A percentile compares a stretch with the other conserved stretches of the same genome.
Conservation (phyloP, 345 rosid species). For the Dovyalis caffra region DNA sequence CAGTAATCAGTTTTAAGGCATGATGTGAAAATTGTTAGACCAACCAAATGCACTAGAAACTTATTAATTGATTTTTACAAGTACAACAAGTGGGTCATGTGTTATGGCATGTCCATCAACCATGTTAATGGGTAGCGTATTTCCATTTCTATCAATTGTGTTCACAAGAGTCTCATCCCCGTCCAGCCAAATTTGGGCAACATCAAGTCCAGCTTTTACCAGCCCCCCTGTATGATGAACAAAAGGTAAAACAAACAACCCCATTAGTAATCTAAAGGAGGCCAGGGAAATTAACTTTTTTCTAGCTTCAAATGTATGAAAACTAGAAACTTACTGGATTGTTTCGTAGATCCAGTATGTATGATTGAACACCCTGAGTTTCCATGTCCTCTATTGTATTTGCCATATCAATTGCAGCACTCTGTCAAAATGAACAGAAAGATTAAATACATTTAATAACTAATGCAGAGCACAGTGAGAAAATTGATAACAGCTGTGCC, state of each 20-base stretch:
- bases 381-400: slow-evolving; percentile 71
- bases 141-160: slow-evolving; percentile 79
- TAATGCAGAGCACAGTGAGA: background rate
- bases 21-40: background rate
- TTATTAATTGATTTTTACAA: slow-evolving; percentile 45
- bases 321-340: slow-evolving; percentile 53
- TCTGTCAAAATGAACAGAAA: slow-evolving; percentile 39
- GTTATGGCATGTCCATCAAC: slow-evolving; percentile 78
- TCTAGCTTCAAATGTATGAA: background rate
- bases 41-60: background rate
- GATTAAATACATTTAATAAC: background rate
- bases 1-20: background rate
- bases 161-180: slow-evolving; percentile 88
- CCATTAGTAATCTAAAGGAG: slow-evolving; percentile 16
- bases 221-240: slow-evolving; percentile 64
- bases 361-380: slow-evolving; percentile 67
- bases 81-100: slow-evolving; percentile 85
- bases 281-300: background rate
- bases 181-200: slow-evolving; percentile 87
- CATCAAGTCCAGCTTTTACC: slow-evolving; percentile 89
- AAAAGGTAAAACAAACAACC: background rate
- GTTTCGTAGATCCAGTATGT: slow-evolving; percentile 82
- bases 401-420: slow-evolving; percentile 77
- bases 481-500: background rate
- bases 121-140: slow-evolving; percentile 70